phyloP scores from a whole-genome alignment of 306 rosid species.

The Elaeagnus macrophylla region DNA sequence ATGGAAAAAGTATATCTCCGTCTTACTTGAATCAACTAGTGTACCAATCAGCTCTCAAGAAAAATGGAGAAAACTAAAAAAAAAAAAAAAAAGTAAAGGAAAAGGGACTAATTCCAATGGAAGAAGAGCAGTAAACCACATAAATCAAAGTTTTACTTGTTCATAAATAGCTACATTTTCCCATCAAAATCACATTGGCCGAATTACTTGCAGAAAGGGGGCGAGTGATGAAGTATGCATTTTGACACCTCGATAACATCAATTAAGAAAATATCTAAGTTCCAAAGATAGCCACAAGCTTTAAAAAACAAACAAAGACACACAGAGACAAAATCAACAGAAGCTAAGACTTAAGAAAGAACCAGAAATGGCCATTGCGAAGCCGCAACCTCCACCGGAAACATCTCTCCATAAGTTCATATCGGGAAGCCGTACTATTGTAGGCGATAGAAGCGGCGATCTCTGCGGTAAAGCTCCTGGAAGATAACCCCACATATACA shows the following conservation, averaged over 20 bases:
- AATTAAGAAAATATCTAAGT: neutral
- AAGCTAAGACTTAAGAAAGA: constrained; percentile 7
- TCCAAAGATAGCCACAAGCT: neutral
- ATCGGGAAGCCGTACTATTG: constrained; percentile 38
- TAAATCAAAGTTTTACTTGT: neutral
- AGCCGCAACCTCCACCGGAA: constrained; percentile 93
- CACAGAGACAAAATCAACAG: neutral
- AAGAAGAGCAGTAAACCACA: neutral
- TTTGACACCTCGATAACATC: constrained; percentile 2
- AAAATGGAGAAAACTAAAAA: too few relatives aligned
- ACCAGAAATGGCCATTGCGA: constrained; percentile 92
- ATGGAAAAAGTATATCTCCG: too few relatives aligned
- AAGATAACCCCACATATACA: constrained; percentile 85
- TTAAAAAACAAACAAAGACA: neutral
- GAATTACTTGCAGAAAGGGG: neutral
- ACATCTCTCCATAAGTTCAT: constrained; percentile 52
- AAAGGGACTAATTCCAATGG: too few relatives aligned
- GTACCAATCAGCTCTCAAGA: too few relatives aligned
- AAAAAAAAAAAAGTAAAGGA: too few relatives aligned
- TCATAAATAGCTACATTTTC: constrained; percentile 17
- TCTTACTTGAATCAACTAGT: too few relatives aligned
- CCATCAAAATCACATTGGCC: constrained; percentile 10
- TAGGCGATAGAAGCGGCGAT: constrained; percentile 60
- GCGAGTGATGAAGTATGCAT: neutral
- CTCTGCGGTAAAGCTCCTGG: constrained; percentile 91